Percentiles rank a stretch among this genome's conserved stretches.
Conservation (phyloP, 2,329 filamentous ascomycete species). For the Madurella mycetomatis region DNA sequence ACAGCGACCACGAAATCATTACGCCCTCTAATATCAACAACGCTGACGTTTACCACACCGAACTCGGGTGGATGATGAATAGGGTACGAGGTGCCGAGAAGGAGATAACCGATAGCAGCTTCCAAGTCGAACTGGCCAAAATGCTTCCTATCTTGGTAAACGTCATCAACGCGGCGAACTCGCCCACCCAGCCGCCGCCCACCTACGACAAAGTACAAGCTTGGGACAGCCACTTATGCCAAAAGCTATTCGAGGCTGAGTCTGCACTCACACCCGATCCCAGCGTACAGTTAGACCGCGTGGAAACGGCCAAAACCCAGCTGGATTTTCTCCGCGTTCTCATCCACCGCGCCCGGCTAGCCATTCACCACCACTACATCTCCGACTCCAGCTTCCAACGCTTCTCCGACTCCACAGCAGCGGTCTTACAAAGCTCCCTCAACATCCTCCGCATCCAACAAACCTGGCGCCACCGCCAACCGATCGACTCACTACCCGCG, state of each 20-base stretch:
- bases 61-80: slow-evolving; percentile 18
- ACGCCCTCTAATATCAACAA: slow-evolving; percentile 22
- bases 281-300: no score
- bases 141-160: slow-evolving; percentile 21
- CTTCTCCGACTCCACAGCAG: slow-evolving; percentile 11
- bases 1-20: slow-evolving; percentile 21
- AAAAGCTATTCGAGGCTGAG: slow-evolving; percentile 4
- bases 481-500: no score
- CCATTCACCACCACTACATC: slow-evolving; percentile 23
- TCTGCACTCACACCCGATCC: no score
- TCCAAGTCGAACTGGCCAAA: slow-evolving; percentile 20
- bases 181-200: slow-evolving; percentile 21
- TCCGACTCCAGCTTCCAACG: not conserved
- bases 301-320: slow-evolving; percentile 10
- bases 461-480: slow-evolving; percentile 8
- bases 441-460: slow-evolving; percentile 24
- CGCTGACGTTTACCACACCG: slow-evolving; percentile 14
- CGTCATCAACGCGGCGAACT: slow-evolving; percentile 24
- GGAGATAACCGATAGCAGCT: slow-evolving; percentile 21
- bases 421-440: slow-evolving; percentile 20
- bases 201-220: slow-evolving; percentile 37
- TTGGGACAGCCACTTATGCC: slow-evolving; percentile 34
- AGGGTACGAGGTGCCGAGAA: not conserved
- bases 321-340: slow-evolving; percentile 22
- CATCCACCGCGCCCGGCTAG: slow-evolving; percentile 24